Conservation (phyloP, 768 basidiomycete genomes). For the Hysterangium stoloniferum region DNA sequence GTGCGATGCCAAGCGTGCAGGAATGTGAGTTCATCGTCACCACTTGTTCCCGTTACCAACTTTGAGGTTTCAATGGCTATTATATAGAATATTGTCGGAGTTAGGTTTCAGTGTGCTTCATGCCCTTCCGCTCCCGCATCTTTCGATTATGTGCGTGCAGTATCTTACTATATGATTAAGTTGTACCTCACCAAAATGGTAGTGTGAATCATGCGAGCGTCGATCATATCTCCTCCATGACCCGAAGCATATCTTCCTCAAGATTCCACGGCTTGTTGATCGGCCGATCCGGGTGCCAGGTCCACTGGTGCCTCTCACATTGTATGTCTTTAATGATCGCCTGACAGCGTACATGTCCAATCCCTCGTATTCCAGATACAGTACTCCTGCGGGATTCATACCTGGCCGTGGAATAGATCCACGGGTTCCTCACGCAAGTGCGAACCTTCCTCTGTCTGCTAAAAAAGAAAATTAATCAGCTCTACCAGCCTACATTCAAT, state of each 20-base stretch:
- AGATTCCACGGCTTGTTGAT: constrained; percentile 73
- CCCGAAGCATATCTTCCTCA: constrained; percentile 82
- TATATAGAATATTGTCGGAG: constrained; percentile 61
- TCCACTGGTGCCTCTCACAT: constrained; percentile 53
- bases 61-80: not conserved
- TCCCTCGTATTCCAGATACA: constrained; percentile 47
- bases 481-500: constrained; percentile 51
- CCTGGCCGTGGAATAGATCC: constrained; percentile 12
- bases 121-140: constrained; percentile 68
- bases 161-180: constrained; percentile 3
- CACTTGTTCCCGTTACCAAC: constrained; percentile 1
- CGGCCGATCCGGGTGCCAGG: constrained; percentile 42
- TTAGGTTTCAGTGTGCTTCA: constrained; percentile 83
- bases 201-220: constrained; percentile 80
- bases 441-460: not conserved
- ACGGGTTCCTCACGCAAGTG: constrained; percentile 50
- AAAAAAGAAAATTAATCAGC: not conserved
- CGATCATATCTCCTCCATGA: constrained; percentile 76
- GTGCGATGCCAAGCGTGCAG: constrained; percentile 54
- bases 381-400: constrained; percentile 42
- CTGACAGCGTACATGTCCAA: not conserved
- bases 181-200: not conserved
- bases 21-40: constrained; percentile 32
- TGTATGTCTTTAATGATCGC: constrained; percentile 48
- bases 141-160: constrained; percentile 64